Conservation (phyloP, 768 basidiomycete species). For the Boletellus ananiceps region DNA sequence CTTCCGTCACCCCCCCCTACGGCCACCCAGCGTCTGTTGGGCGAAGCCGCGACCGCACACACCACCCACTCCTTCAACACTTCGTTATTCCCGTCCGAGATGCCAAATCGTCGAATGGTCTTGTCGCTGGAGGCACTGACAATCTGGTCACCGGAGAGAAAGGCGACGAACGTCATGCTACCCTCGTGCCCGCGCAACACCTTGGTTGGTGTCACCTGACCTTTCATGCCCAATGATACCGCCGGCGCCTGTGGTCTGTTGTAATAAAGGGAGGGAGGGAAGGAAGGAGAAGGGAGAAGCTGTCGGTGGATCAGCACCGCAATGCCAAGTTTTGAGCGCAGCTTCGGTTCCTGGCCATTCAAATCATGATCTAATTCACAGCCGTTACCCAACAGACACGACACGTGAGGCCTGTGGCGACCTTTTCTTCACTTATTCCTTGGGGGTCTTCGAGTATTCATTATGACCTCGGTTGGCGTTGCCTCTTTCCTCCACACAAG, state of each 20-base stretch:
- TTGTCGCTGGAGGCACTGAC: constrained; percentile 20
- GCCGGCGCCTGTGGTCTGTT: background rate
- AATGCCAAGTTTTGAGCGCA: background rate
- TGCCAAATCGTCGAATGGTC: constrained; percentile 12
- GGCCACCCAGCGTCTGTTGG: constrained; percentile 12
- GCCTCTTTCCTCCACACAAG: too few species aligned
- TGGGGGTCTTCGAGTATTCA: too few species aligned
- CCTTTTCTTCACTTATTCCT: too few species aligned
- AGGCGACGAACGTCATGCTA: constrained; percentile 13
- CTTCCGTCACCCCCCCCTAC: constrained; percentile 15
- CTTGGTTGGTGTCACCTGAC: background rate
- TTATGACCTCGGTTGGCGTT: too few species aligned
- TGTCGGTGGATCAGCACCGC: background rate
- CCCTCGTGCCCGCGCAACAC: constrained; percentile 13
- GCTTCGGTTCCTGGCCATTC: too few species aligned
- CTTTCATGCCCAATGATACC: background rate
- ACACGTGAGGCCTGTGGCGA: too few species aligned
- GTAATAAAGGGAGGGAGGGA: background rate
- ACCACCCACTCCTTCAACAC: constrained; percentile 6
- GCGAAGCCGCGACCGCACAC: constrained; percentile 6
- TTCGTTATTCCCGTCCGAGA: background rate
- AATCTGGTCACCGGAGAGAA: constrained; percentile 11
- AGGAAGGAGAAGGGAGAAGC: background rate
- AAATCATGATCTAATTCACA: too few species aligned
- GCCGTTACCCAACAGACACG: too few species aligned